Conservation (phyloP, 768 basidiomycete genomes). For the Cystofilobasidium ferigula region DNA sequence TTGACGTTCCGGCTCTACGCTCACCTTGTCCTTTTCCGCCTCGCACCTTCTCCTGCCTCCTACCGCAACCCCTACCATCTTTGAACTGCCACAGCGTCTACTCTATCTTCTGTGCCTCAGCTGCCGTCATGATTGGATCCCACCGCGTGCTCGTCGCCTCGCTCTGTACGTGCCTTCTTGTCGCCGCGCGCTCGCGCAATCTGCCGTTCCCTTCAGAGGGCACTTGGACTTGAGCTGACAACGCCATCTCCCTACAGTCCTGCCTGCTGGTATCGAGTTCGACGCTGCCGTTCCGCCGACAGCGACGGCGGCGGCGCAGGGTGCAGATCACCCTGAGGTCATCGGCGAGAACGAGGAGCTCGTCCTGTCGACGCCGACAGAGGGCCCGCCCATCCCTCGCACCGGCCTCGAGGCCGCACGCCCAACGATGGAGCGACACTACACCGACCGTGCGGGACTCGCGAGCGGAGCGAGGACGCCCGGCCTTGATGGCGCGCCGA, state of each 20-base stretch:
- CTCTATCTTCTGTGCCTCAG: too few species aligned
- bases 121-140: conserved; percentile 22
- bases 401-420: neutral
- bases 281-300: conserved; percentile 3
- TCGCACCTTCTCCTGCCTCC: too few species aligned
- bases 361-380: neutral
- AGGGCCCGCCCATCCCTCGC: neutral
- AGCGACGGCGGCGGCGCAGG: conserved; percentile 4
- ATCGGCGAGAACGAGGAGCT: conserved; percentile 11
- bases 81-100: too few species aligned
- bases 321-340: conserved; percentile 11
- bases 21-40: too few species aligned
- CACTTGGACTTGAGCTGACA: too few species aligned
- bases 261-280: conserved; percentile 23
- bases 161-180: conserved; percentile 15
- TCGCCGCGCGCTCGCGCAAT: neutral
- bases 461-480: neutral
- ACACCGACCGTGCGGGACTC: neutral
- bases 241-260: conserved; percentile 15
- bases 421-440: neutral
- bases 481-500: neutral
- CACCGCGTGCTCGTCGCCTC: conserved; percentile 25
- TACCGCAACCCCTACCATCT: too few species aligned
- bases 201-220: too few species aligned
- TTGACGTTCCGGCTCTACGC: too few species aligned